These are phyloP conservation scores for Camellia granthamiana DNA, from an alignment of 148 eudicot genomes.

Conservation along the genomic window DNA sequence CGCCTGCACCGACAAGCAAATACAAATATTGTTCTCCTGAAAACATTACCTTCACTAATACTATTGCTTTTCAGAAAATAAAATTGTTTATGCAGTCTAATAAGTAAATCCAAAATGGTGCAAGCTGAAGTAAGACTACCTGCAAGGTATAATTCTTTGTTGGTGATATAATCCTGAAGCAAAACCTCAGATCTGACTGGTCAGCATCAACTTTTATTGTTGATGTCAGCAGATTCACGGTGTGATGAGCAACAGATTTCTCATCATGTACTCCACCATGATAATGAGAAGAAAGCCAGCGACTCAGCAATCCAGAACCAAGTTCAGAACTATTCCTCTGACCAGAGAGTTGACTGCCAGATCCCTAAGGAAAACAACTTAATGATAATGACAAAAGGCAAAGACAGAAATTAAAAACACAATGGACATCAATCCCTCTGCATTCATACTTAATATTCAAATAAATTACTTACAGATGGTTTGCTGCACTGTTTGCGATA, in stretches of 20 bases:
- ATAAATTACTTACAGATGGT: conserved; percentile 70
- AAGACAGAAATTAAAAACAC: conserved; percentile 2
- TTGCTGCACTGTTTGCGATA: conserved; percentile 78
- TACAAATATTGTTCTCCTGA: conserved; percentile 12
- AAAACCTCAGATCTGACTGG: conserved; percentile 93
- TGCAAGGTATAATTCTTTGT: conserved; percentile 95
- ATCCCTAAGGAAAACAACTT: conserved; percentile 45
- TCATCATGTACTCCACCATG: conserved; percentile 97
- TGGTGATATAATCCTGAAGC: conserved; percentile 97
- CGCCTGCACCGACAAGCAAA: conserved; percentile 57
- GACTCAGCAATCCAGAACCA: conserved; percentile 94
- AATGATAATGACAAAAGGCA: conserved; percentile 20
- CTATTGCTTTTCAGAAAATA: not conserved
- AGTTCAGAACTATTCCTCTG: conserved; percentile 98
- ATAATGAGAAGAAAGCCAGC: conserved; percentile 98
- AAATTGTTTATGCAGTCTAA: not conserved
- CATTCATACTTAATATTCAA: not conserved
- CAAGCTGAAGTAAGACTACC: conserved; percentile 36
- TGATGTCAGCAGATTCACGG: conserved; percentile 90
- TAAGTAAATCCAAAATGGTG: conserved; percentile 5
- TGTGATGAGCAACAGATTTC: conserved; percentile 94
- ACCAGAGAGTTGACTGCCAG: conserved; percentile 79
- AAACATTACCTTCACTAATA: conserved; percentile 2
- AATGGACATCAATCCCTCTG: not conserved
- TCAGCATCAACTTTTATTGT: conserved; percentile 98